phyloP scores from a whole-genome alignment of 202 grass and related monocot genomes.

The Bolboschoenoplectus hybrid region DNA sequence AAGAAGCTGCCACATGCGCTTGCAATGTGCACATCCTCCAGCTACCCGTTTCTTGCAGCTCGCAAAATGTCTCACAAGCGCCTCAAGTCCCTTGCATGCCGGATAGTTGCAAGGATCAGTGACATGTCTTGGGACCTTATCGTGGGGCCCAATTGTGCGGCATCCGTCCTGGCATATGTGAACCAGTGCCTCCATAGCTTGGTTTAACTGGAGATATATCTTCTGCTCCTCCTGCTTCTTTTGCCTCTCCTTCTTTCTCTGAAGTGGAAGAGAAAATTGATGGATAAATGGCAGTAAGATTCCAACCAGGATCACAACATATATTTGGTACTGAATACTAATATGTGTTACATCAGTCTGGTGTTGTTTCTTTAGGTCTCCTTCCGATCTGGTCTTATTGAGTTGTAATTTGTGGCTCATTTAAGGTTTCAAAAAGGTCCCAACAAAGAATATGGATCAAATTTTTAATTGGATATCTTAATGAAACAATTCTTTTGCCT shows the following conservation, averaged over 20 bases:
- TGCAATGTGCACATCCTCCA: conserved; percentile 49
- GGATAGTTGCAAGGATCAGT: conserved; percentile 44
- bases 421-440: neutral
- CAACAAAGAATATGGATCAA: neutral
- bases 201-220: conserved; percentile 52
- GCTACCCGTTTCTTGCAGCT: conserved; percentile 48
- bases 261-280: neutral
- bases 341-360: neutral
- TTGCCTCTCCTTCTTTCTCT: conserved; percentile 44
- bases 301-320: neutral
- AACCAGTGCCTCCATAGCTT: conserved; percentile 55
- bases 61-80: conserved; percentile 50
- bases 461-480: neutral
- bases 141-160: conserved; percentile 48
- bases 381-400: neutral
- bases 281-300: neutral
- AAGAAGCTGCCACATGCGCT: conserved; percentile 56
- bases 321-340: neutral
- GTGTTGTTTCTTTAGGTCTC: neutral
- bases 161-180: conserved; percentile 57
- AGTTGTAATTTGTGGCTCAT: neutral
- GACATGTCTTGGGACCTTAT: conserved; percentile 38
- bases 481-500: neutral
- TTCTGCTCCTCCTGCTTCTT: conserved; percentile 47
- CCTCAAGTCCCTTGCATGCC: conserved; percentile 49